phyloP scores from a whole-genome alignment of 176 grass and related monocot species.

The Raddia distichophylla region DNA sequence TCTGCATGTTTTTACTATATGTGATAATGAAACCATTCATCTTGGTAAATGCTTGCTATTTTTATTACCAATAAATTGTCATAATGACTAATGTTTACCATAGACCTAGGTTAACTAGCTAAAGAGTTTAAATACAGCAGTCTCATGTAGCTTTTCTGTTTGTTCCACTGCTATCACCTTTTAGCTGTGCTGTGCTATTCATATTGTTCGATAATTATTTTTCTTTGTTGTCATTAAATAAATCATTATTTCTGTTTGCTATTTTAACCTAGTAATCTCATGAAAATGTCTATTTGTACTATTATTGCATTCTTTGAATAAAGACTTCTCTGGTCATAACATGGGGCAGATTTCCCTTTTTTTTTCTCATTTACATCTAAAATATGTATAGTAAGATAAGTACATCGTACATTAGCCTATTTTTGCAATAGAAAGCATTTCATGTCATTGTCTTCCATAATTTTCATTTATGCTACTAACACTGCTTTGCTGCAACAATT shows the following conservation, averaged over 20 bases:
- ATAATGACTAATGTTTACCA: not conserved
- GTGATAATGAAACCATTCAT: slow-evolving; percentile 15
- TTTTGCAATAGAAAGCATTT: not conserved
- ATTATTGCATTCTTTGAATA: not conserved
- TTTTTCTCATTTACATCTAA: not conserved
- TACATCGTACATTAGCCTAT: not conserved
- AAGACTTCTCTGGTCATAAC: not conserved
- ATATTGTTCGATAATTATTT: not conserved
- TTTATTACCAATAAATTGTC: not conserved
- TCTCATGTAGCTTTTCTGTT: not conserved
- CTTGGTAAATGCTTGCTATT: not conserved
- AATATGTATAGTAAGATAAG: not conserved
- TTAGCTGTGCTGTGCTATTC: not conserved
- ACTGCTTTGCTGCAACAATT: slow-evolving; percentile 24
- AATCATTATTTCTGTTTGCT: not conserved
- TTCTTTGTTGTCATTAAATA: not conserved
- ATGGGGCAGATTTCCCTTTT: not conserved
- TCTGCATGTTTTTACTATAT: slow-evolving; percentile 19
- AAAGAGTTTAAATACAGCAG: not conserved
- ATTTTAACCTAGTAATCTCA: not conserved
- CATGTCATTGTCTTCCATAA: not conserved
- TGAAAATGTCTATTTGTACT: not conserved
- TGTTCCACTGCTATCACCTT: not conserved
- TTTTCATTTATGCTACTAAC: slow-evolving; percentile 13
- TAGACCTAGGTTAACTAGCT: not conserved